These are phyloP conservation scores for Tephrocybe sp. DNA, from an alignment of 768 basidiomycete genomes.

Conservation along the genomic window DNA sequence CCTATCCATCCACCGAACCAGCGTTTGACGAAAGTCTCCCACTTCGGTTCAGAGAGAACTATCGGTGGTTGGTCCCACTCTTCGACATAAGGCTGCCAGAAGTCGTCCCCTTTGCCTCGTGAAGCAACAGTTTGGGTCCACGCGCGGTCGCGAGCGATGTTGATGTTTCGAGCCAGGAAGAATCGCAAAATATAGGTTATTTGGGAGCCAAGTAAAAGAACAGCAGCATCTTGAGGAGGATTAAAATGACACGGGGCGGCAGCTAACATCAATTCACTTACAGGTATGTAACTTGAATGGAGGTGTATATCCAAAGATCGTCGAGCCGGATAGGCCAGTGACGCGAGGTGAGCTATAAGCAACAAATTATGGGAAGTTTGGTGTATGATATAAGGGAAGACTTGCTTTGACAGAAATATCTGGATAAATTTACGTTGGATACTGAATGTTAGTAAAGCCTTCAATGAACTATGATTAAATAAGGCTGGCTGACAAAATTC, in stretches of 20 bases:
- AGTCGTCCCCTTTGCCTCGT: conserved; percentile 75
- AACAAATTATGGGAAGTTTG: no score
- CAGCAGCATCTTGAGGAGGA: conserved; percentile 57
- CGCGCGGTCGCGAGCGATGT: conserved; percentile 71
- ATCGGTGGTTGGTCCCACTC: conserved; percentile 69
- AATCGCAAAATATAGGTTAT: conserved; percentile 72
- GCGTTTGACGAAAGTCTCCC: conserved; percentile 28
- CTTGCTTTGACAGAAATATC: conserved; percentile 61
- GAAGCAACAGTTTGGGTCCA: conserved; percentile 84
- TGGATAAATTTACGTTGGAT: conserved; percentile 68
- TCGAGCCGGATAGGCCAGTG: conserved; percentile 59
- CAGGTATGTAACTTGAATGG: conserved; percentile 74
- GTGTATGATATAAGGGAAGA: no score
- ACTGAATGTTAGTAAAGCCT: conserved; percentile 70
- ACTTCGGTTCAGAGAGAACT: conserved; percentile 27
- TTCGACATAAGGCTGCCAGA: conserved; percentile 83
- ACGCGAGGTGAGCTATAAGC: conserved; percentile 57
- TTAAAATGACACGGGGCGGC: neutral
- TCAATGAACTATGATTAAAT: conserved; percentile 1
- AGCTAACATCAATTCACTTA: no score
- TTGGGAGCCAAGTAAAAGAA: conserved; percentile 73
- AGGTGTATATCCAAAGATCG: conserved; percentile 59
- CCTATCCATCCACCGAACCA: conserved; percentile 36
- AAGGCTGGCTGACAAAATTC: neutral
- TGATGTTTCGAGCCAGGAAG: conserved; percentile 82